Base-by-base conservation (phyloP, 108 stramenopile genomes). In the Stephanodiscus triporus region DNA sequence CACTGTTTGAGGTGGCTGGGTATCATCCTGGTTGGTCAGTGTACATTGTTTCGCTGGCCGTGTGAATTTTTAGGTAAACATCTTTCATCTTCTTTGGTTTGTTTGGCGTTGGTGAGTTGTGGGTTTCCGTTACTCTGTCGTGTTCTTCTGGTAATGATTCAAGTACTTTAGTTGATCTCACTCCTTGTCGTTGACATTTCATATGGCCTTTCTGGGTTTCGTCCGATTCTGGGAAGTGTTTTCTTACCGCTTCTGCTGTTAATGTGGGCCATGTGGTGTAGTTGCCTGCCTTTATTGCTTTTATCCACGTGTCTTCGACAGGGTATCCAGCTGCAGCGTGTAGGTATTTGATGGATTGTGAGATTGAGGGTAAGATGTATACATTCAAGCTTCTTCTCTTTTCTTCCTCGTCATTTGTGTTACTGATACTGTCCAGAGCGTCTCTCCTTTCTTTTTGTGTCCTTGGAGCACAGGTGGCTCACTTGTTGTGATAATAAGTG, bases 241-340 rank as follows among this genome's bases (percentile, higher is more conserved):
- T 49, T 30, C 19, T 9, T 34, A 75, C 53, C 14, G 53, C 59
- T 49, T 67, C 66, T 47, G 59, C 23, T 1, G 66, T 66, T 2
- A 75, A 4, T 16, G 55, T 65, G 10, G 74, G 74, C 34, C 63
- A 75, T 5, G 75, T 58, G 40, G 23, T 42, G 9, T 65, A 47
- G 42, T 66, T 67, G 11, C 73, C 73, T 20, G 23, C 38, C 24
- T 38, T 30, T 6, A 43, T 43, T 2, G 73, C 73, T n/a, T 47
- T 67, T 13, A 73, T 57, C 58, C 56, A 48, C 7, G 64, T 55
- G 29, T 47, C 56, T 75, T 75, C 17, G 66, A 47, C 2, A 58
- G 75, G 42, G 32, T 4, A 34, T 34, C 32, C 32, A 4, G 48
- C 48, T 49, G 48, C 48, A 6, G 48, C 19, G 6, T 49, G 48